phyloP scores from a whole-genome alignment of 176 grass and related monocot species.

The Melocanna baccifera region DNA sequence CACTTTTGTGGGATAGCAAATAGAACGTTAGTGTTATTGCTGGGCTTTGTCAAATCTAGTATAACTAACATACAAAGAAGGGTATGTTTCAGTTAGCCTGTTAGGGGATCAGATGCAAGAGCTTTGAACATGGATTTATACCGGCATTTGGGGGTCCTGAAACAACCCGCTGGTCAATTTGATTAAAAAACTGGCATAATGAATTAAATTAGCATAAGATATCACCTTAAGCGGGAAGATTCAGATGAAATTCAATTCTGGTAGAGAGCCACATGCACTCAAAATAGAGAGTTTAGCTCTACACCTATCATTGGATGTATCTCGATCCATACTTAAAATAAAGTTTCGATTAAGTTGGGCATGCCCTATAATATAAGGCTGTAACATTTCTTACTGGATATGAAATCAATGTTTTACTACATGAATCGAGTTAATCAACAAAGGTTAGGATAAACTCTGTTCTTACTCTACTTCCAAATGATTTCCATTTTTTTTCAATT shows the following conservation, averaged over 20 bases:
- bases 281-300: constrained; percentile 8
- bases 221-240: neutral
- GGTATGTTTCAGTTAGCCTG: neutral
- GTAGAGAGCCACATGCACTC: neutral
- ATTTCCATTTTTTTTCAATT: neutral
- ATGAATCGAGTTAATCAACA: neutral
- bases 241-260: neutral
- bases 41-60: constrained; percentile 5
- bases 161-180: constrained; percentile 1
- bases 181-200: neutral
- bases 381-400: constrained; percentile 10
- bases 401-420: neutral
- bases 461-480: neutral
- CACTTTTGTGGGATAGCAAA: neutral
- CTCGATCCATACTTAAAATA: neutral
- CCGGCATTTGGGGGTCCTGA: neutral
- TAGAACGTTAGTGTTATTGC: neutral
- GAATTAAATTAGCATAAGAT: neutral
- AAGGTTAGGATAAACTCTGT: neutral
- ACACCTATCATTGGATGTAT: neutral
- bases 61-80: neutral
- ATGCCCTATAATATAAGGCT: neutral
- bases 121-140: neutral
- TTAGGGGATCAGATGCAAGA: neutral
- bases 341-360: constrained; percentile 9